Evolutionary conservation across 495 filamentous ascomycete genomes (phyloP).

Genomic region (Penicillium psychrofluorescens): DNA sequence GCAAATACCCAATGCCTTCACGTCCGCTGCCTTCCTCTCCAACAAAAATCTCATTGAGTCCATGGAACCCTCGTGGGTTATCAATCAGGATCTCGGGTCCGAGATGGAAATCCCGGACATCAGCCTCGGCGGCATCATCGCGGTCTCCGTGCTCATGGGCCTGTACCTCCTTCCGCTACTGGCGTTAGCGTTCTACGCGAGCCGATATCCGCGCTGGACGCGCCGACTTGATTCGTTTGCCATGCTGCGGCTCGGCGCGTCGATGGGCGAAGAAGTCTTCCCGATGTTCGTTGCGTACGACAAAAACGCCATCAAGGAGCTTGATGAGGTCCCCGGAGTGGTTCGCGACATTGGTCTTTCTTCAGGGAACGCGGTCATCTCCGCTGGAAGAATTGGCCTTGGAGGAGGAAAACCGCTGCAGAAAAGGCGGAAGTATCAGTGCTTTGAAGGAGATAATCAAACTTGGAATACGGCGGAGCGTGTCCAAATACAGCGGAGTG

Average conservation of each 20-base stretch:
- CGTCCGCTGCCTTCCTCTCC: background rate
- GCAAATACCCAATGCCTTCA: background rate
- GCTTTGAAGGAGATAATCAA: constrained; percentile 3
- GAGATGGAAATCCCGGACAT: background rate
- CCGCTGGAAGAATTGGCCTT: constrained; percentile 1
- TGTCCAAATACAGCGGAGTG: background rate
- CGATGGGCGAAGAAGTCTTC: constrained; percentile 7
- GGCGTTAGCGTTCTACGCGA: constrained; percentile 15
- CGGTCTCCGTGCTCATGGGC: background rate
- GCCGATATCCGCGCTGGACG: constrained; percentile 13
- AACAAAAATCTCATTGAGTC: background rate
- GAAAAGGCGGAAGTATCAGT: background rate
- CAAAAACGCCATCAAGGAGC: constrained; percentile 1
- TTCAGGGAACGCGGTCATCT: background rate
- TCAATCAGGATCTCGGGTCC: constrained; percentile 2
- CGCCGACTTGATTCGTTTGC: constrained; percentile 17
- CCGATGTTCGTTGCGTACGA: constrained; percentile 8
- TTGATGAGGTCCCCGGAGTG: constrained; percentile 12
- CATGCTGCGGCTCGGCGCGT: constrained; percentile 21
- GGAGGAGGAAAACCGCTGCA: constrained; percentile 3
- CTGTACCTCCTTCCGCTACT: constrained; percentile 4
- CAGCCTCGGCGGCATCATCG: background rate
- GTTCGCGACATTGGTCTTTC: constrained; percentile 7
- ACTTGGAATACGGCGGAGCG: background rate
- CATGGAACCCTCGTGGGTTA: background rate